Evolutionary conservation across 805 yeast genomes (phyloP).

Genomic region (Kodamaea leandrae): DNA sequence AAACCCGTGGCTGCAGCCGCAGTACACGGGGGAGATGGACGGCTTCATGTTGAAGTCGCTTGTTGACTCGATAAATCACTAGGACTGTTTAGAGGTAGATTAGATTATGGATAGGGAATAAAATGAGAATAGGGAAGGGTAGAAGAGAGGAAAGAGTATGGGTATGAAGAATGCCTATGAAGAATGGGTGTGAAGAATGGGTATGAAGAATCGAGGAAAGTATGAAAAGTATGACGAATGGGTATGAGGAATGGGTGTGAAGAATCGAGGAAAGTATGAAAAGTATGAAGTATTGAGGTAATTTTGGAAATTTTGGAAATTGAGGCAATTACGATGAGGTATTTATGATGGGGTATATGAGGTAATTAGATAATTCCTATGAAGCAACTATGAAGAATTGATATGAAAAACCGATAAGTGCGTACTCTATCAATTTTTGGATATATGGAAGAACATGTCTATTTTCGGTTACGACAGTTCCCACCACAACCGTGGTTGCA

Average conservation of each 20-base stretch:
- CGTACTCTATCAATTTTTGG: too few relatives aligned
- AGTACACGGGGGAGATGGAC: constrained; percentile 12
- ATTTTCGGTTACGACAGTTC: too few relatives aligned
- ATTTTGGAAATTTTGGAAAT: too few relatives aligned
- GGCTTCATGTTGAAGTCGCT: constrained; percentile 38
- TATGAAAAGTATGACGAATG: not conserved
- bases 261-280: too few relatives aligned
- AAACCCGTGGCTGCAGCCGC: constrained; percentile 6
- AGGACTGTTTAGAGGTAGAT: constrained; percentile 1
- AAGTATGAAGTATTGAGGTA: too few relatives aligned
- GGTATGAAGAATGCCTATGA: not conserved
- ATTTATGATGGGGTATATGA: too few relatives aligned
- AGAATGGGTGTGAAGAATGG: not conserved
- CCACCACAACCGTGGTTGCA: too few relatives aligned
- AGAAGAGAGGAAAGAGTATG: not conserved
- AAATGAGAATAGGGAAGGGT: not conserved
- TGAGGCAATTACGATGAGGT: too few relatives aligned
- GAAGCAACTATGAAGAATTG: too few relatives aligned
- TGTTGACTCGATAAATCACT: constrained; percentile 42
- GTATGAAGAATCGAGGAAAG: not conserved
- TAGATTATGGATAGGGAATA: not conserved
- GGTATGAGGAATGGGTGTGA: not conserved
- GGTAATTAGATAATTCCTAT: too few relatives aligned
- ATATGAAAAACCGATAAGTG: too few relatives aligned
- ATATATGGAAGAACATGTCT: too few relatives aligned